Evolutionary conservation across 148 eudicot species (phyloP), one percentile per base, ranked within the genome.

Genomic region (Chenopodium suecicum): DNA sequence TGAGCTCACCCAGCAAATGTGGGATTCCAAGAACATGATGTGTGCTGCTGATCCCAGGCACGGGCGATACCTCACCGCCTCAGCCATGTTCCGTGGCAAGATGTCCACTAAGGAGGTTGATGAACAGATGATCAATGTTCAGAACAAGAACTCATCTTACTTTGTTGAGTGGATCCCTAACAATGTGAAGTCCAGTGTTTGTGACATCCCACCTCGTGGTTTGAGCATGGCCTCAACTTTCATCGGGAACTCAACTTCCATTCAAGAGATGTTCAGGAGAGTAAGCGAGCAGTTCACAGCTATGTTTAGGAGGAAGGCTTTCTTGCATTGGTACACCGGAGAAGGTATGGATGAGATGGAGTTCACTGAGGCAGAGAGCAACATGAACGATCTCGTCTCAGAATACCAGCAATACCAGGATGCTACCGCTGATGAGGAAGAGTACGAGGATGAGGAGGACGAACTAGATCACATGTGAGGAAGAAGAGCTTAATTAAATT

Each of bases 321-420:
- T 92, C 88, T 88, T 93, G 91, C 97, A 93, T 82, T 93, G 97
- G 97, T 93, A 93, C 81, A 91, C 93, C 4, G 97, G 97, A 0
- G 97, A 93, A 82, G 97, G 97, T 25, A 93, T 93, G 97, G 94
- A 93, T 1, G 97, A 93, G 86, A 93, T 93, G 97, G 97, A 93
- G 82, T 93, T 93, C 82, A 93, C 97, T 0, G 94, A 91, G 83
- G 97, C 97, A 4, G 97, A 93, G 88, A 93, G 97, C 85, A 91
- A 93, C 80, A 92, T 92, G 95, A 92, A 92, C 25, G 95, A 92
- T 80, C 88, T 92, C 1, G 96, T 92, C 14, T 89, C 96, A 0
- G 96, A 92, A 82, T 92, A 92, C 84, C 96, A 92, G 88, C 96
- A 92, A 87, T 92, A 92, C 86, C 96, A 92, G 83, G 95, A 92